Percentiles rank a stretch among this genome's conserved stretches.
Evolutionary conservation across 2,329 filamentous ascomycete species (phyloP).

Genomic region (Pseudohalonectria lignicola): DNA sequence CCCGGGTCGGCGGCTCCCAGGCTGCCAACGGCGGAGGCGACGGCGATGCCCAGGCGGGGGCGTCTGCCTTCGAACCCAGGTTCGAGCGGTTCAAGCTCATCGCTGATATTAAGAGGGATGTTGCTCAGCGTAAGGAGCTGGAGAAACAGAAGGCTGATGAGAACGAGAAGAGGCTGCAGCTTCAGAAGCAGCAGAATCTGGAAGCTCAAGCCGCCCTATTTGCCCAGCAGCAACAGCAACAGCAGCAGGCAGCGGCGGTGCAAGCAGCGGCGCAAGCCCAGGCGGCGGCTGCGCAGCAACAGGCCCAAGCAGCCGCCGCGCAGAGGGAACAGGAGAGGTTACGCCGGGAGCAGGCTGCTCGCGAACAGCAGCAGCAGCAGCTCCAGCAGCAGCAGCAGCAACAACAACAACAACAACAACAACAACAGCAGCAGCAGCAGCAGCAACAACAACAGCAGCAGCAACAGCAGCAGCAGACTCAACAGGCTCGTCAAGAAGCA

Average conservation of each 20-base stretch:
- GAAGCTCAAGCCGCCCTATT: too few relatives aligned
- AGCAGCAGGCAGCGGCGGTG: conserved; percentile 17
- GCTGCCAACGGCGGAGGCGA: conserved; percentile 50
- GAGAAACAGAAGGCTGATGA: conserved; percentile 61
- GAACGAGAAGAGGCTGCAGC: conserved; percentile 40
- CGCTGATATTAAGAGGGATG: conserved; percentile 69
- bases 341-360: conserved; percentile 2
- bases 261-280: conserved; percentile 27
- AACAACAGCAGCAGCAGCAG: conserved; percentile 11
- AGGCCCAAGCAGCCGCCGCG: conserved; percentile 23
- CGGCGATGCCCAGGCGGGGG: conserved; percentile 60
- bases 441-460: conserved; percentile 11
- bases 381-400: conserved; percentile 17
- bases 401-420: conserved; percentile 11
- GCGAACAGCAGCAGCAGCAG: background rate
- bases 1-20: conserved; percentile 45
- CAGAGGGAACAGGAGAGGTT: conserved; percentile 1
- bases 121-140: conserved; percentile 65
- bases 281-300: conserved; percentile 25
- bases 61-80: conserved; percentile 67
- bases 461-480: conserved; percentile 6
- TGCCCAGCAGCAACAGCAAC: conserved; percentile 29
- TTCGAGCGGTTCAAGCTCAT: conserved; percentile 91
- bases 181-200: conserved; percentile 35
- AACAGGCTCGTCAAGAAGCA: conserved; percentile 6